Evolutionary conservation across 1,139 yeast species (phyloP).

Genomic region (Nakaseomyces glabratus): DNA sequence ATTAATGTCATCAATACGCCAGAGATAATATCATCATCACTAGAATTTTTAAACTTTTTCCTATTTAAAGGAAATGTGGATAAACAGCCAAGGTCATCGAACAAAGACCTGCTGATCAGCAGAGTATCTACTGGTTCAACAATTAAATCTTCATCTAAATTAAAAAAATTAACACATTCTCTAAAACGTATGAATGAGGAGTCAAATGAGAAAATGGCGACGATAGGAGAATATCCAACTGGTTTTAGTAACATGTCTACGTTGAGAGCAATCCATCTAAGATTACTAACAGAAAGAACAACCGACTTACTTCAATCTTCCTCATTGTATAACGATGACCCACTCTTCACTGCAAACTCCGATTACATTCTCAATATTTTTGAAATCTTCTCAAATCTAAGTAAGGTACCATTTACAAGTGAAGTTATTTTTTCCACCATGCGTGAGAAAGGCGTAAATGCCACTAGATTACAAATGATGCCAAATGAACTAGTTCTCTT

Average conservation of each 20-base stretch:
- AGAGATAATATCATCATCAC: slow-evolving; percentile 23
- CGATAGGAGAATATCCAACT: slow-evolving; percentile 17
- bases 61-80: slow-evolving; percentile 15
- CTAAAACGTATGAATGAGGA: slow-evolving; percentile 17
- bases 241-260: slow-evolving; percentile 29
- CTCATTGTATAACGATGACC: slow-evolving; percentile 31
- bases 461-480: slow-evolving; percentile 16
- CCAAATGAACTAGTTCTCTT: slow-evolving; percentile 18
- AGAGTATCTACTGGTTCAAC: slow-evolving; percentile 18
- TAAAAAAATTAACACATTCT: slow-evolving; percentile 16
- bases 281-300: slow-evolving; percentile 56
- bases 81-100: neutral
- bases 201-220: slow-evolving; percentile 13
- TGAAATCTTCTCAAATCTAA: slow-evolving; percentile 44
- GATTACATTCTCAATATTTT: slow-evolving; percentile 45
- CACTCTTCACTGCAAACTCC: slow-evolving; percentile 32
- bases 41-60: slow-evolving; percentile 23
- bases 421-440: slow-evolving; percentile 45
- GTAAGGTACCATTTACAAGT: slow-evolving; percentile 43
- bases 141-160: slow-evolving; percentile 13
- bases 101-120: slow-evolving; percentile 10
- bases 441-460: slow-evolving; percentile 31
- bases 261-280: slow-evolving; percentile 47
- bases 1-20: slow-evolving; percentile 21
- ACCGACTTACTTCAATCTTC: slow-evolving; percentile 63